phyloP scores from a whole-genome alignment of 495 filamentous ascomycete genomes.

The Gamarada debralockiae region DNA sequence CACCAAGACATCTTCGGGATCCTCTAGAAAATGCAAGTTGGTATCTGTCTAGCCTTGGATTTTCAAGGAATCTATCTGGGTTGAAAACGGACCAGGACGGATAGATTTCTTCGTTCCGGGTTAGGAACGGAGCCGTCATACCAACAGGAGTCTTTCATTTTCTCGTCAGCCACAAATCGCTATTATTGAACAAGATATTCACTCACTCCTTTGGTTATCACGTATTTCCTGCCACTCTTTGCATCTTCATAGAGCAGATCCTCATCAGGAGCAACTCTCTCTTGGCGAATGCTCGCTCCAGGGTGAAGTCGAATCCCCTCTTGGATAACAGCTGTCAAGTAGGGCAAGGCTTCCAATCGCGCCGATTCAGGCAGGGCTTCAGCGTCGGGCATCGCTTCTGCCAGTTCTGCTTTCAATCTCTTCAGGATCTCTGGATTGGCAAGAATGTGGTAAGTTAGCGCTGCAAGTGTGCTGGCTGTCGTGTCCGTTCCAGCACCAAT shows the following conservation, averaged over 20 bases:
- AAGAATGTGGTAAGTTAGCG: slow-evolving; percentile 31
- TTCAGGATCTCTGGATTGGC: slow-evolving; percentile 17
- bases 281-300: slow-evolving; percentile 27
- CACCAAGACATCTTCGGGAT: slow-evolving; percentile 39
- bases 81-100: slow-evolving; percentile 40
- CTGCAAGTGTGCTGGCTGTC: slow-evolving; percentile 22
- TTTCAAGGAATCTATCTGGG: slow-evolving; percentile 45
- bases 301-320: slow-evolving; percentile 17
- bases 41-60: slow-evolving; percentile 31
- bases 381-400: slow-evolving; percentile 1
- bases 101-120: slow-evolving; percentile 36
- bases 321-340: slow-evolving; percentile 10
- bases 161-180: background rate
- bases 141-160: slow-evolving; percentile 36
- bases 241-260: background rate
- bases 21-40: slow-evolving; percentile 42
- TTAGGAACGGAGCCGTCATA: slow-evolving; percentile 20
- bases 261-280: slow-evolving; percentile 30
- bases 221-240: background rate
- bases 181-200: background rate
- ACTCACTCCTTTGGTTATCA: slow-evolving; percentile 3
- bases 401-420: slow-evolving; percentile 27
- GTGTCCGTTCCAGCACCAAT: slow-evolving; percentile 29
- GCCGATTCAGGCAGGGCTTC: background rate
- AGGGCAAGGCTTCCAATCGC: slow-evolving; percentile 28